phyloP scores from a whole-genome alignment of 768 basidiomycete genomes.

The Lyophyllum decastes region DNA sequence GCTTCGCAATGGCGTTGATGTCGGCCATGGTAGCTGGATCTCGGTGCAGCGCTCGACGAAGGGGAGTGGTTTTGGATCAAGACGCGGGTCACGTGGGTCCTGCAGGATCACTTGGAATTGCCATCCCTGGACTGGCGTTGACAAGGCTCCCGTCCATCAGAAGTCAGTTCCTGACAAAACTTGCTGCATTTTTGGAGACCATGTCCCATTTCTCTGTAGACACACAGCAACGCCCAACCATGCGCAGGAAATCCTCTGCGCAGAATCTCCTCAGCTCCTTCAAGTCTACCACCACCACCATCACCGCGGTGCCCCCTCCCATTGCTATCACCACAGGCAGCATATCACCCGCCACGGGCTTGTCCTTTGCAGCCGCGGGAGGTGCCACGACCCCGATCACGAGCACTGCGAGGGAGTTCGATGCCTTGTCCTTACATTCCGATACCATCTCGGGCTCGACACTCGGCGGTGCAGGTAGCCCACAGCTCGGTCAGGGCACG shows the following conservation, averaged over 20 bases:
- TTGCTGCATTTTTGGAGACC: background rate
- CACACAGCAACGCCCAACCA: slow-evolving; percentile 48
- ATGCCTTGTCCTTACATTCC: slow-evolving; percentile 66
- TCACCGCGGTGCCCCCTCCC: slow-evolving; percentile 32
- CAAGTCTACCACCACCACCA: slow-evolving; percentile 41
- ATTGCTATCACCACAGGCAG: slow-evolving; percentile 30
- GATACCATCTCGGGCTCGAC: slow-evolving; percentile 36
- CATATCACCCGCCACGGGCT: slow-evolving; percentile 35
- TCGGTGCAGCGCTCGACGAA: background rate
- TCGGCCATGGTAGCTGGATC: slow-evolving; percentile 61
- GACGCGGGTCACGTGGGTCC: slow-evolving; percentile 17
- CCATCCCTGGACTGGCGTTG: background rate
- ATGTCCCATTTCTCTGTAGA: slow-evolving; percentile 43
- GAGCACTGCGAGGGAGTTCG: slow-evolving; percentile 63
- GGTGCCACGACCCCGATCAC: slow-evolving; percentile 43
- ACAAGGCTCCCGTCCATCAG: slow-evolving; percentile 2
- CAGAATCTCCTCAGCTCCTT: slow-evolving; percentile 82
- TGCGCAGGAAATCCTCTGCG: slow-evolving; percentile 86
- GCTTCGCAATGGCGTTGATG: slow-evolving; percentile 70
- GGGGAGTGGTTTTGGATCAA: slow-evolving; percentile 5
- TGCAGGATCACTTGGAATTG: slow-evolving; percentile 4
- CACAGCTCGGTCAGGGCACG: slow-evolving; percentile 60
- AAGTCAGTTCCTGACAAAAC: slow-evolving; percentile 6
- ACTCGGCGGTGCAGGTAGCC: slow-evolving; percentile 39
- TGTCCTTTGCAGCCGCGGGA: slow-evolving; percentile 37